Percentiles rank a stretch among this genome's conserved stretches.
Evolutionary conservation across 2,329 filamentous ascomycete genomes (phyloP).

Genomic region (Diplodia sapinea): DNA sequence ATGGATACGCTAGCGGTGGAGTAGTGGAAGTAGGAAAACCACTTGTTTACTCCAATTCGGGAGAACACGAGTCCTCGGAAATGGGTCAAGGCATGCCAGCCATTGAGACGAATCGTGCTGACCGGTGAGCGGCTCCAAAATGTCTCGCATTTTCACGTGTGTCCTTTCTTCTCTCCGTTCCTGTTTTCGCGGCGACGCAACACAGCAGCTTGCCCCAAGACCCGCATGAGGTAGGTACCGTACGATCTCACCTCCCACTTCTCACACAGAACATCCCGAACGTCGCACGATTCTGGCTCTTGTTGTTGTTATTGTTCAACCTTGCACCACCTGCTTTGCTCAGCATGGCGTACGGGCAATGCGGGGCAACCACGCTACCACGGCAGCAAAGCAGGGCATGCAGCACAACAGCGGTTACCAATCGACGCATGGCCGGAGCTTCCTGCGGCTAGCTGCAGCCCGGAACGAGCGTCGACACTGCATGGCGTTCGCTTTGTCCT

Average conservation of each 20-base stretch:
- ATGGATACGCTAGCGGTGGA: not conserved
- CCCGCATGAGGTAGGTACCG: conserved; percentile 24
- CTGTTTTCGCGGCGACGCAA: conserved; percentile 10
- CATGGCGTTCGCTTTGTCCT: not conserved
- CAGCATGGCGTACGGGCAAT: not conserved
- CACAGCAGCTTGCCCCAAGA: not conserved
- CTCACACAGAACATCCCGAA: conserved; percentile 14
- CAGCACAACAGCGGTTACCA: not conserved
- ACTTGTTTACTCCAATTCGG: not conserved
- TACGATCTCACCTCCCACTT: not conserved
- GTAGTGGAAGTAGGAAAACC: not conserved
- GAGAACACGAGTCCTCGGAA: not conserved
- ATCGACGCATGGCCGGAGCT: not conserved
- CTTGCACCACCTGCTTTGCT: conserved; percentile 6
- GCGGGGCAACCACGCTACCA: not conserved
- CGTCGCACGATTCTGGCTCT: conserved; percentile 2
- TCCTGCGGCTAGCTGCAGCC: not conserved
- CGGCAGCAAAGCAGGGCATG: not conserved
- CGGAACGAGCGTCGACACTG: not conserved
- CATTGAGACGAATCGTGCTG: not conserved
- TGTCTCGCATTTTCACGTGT: conserved; percentile 2
- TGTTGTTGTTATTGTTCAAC: conserved; percentile 14
- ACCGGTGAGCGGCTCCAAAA: not conserved
- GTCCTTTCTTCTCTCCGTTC: not conserved
- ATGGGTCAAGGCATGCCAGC: not conserved